A percentile compares a stretch with the other conserved stretches of the same genome.
phyloP scores from a whole-genome alignment of 805 yeast genomes.

The Ogataea trehaloabstinens region DNA sequence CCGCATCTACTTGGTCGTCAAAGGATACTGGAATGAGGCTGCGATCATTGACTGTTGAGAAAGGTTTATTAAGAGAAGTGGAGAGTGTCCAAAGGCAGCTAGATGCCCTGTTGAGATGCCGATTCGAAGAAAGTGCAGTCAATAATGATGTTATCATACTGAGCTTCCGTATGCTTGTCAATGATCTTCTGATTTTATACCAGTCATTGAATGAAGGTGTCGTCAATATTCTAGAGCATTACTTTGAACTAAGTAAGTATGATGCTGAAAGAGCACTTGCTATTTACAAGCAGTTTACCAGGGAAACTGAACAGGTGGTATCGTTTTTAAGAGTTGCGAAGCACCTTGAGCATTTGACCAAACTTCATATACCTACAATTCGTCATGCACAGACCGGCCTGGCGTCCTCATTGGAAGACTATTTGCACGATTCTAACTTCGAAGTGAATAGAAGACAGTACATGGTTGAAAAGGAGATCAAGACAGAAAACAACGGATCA shows the following conservation, averaged over 20 bases:
- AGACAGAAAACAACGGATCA: slow-evolving; percentile 11
- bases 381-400: slow-evolving; percentile 96
- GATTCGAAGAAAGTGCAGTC: slow-evolving; percentile 74
- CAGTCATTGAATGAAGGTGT: slow-evolving; percentile 95
- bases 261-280: slow-evolving; percentile 87
- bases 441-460: slow-evolving; percentile 78
- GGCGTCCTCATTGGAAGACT: slow-evolving; percentile 82
- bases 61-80: slow-evolving; percentile 79
- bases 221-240: slow-evolving; percentile 87
- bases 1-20: slow-evolving; percentile 32
- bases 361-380: slow-evolving; percentile 90
- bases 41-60: slow-evolving; percentile 62
- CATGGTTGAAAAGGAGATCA: slow-evolving; percentile 59
- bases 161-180: slow-evolving; percentile 85
- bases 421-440: slow-evolving; percentile 81
- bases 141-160: slow-evolving; percentile 81
- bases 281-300: slow-evolving; percentile 81
- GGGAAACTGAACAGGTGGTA: slow-evolving; percentile 82
- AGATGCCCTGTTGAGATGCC: slow-evolving; percentile 68
- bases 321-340: slow-evolving; percentile 87
- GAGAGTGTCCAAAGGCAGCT: slow-evolving; percentile 85
- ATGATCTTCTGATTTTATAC: slow-evolving; percentile 80
- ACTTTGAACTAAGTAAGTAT: slow-evolving; percentile 82
- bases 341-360: slow-evolving; percentile 80
- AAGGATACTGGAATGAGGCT: slow-evolving; percentile 56